These are phyloP conservation scores for Tolypocladium sp. DNA, from an alignment of 2,329 filamentous ascomycete species.

Conservation along the genomic window DNA sequence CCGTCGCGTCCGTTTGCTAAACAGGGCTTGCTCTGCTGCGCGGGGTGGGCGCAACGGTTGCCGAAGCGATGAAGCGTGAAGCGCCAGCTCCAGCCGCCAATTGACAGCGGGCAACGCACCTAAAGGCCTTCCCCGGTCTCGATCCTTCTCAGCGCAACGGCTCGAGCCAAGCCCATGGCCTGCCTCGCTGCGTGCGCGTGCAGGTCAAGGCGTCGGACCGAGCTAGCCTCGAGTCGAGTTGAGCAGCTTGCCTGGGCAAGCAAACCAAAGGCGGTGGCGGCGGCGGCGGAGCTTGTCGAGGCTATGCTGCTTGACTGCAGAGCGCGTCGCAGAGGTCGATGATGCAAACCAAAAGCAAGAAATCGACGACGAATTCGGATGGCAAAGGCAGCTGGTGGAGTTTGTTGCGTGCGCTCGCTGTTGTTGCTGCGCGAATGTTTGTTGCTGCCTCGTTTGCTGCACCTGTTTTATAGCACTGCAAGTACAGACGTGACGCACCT, in stretches of 20 bases:
- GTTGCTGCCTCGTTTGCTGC: neutral
- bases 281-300: neutral
- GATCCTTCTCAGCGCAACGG: conserved; percentile 16
- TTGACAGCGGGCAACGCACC: conserved; percentile 9
- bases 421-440: neutral
- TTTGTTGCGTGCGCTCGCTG: neutral
- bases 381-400: neutral
- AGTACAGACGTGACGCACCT: neutral
- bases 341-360: neutral
- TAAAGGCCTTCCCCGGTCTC: conserved; percentile 20
- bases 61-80: neutral
- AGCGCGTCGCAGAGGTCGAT: neutral
- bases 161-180: conserved; percentile 26
- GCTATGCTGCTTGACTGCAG: neutral
- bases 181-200: conserved; percentile 4
- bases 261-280: neutral
- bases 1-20: neutral
- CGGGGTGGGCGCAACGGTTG: neutral
- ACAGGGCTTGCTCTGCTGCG: neutral
- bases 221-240: neutral
- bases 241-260: neutral
- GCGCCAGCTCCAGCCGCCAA: neutral
- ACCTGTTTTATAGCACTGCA: neutral
- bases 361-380: neutral
- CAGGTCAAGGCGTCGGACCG: neutral